A percentile compares a stretch with the other conserved stretches of the same genome.
Conservation (phyloP, 1,284 basidiomycete species). For the Mycena sp. region DNA sequence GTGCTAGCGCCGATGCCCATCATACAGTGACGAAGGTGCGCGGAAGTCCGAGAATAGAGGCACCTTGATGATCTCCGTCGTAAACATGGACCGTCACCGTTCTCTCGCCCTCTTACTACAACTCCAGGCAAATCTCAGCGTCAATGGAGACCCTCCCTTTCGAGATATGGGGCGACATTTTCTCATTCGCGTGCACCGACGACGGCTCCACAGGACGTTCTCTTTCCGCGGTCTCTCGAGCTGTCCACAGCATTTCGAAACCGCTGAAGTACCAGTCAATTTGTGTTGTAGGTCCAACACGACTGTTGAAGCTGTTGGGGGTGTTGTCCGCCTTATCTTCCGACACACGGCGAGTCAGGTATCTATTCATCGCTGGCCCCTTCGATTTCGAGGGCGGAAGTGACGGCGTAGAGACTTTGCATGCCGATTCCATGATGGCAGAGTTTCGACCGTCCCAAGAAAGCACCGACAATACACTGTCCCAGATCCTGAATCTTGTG, state of each 20-base stretch:
- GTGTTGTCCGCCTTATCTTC: not conserved
- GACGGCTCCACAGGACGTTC: constrained; percentile 43
- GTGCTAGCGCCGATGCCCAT: too few species aligned
- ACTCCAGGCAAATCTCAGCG: too few species aligned
- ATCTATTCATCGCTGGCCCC: constrained; percentile 7
- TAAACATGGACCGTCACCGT: too few species aligned
- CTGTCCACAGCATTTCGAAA: constrained; percentile 35
- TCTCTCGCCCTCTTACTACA: too few species aligned
- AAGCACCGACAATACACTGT: not conserved
- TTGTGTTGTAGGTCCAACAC: constrained; percentile 33
- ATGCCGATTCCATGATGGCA: not conserved
- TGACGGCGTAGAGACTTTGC: not conserved
- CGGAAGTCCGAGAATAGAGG: too few species aligned
- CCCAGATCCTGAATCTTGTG: constrained; percentile 3
- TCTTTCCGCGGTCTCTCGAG: constrained; percentile 41
- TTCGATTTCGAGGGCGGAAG: not conserved
- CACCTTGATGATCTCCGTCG: too few species aligned
- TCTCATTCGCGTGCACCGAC: constrained; percentile 42
- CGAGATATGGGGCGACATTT: constrained; percentile 41
- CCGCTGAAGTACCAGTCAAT: constrained; percentile 40
- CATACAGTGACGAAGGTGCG: too few species aligned
- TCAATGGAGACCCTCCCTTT: constrained; percentile 32
- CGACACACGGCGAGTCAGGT: constrained; percentile 5
- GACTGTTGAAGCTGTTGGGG: constrained; percentile 33
- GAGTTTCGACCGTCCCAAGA: not conserved